These are phyloP conservation scores for Talaromyces sp. DNA, from an alignment of 2,329 filamentous ascomycete species.

Conservation along the genomic window DNA sequence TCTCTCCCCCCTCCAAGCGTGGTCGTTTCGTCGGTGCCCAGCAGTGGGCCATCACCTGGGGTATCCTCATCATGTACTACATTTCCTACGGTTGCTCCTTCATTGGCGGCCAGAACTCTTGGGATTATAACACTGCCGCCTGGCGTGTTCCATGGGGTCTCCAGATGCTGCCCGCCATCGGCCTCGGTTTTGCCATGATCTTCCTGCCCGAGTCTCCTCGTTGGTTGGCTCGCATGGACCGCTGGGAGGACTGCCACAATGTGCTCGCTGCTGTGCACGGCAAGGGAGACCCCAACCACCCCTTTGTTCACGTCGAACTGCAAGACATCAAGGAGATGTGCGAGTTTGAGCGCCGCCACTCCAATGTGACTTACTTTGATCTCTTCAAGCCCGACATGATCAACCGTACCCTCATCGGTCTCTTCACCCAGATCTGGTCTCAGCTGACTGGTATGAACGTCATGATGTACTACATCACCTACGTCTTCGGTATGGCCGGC, in stretches of 20 bases:
- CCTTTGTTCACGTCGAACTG: slow-evolving; percentile 63
- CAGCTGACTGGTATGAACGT: slow-evolving; percentile 74
- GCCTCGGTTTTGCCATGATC: slow-evolving; percentile 54
- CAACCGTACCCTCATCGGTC: slow-evolving; percentile 64
- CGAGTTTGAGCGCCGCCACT: slow-evolving; percentile 66
- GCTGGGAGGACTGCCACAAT: slow-evolving; percentile 49
- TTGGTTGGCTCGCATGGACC: slow-evolving; percentile 59
- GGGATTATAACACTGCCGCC: slow-evolving; percentile 39
- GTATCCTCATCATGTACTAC: slow-evolving; percentile 23
- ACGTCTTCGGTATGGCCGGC: slow-evolving; percentile 68
- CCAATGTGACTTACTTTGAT: slow-evolving; percentile 65
- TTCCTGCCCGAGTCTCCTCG: slow-evolving; percentile 53
- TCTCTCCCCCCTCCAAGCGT: slow-evolving; percentile 52
- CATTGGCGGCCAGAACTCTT: slow-evolving; percentile 42
- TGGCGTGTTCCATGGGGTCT: slow-evolving; percentile 62
- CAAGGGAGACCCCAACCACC: slow-evolving; percentile 58
- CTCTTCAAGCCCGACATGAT: slow-evolving; percentile 69
- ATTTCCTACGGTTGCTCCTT: slow-evolving; percentile 58
- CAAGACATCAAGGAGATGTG: slow-evolving; percentile 68
- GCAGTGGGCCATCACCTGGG: slow-evolving; percentile 71
- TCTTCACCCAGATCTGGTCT: slow-evolving; percentile 71
- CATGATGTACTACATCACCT: slow-evolving; percentile 53
- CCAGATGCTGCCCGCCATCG: slow-evolving; percentile 56
- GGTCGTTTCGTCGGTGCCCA: slow-evolving; percentile 65
- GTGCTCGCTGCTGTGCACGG: slow-evolving; percentile 57